A percentile compares a stretch with the other conserved stretches of the same genome.
Evolutionary conservation across 148 eudicot species (phyloP).

Genomic region (Persicaria tinctoria): DNA sequence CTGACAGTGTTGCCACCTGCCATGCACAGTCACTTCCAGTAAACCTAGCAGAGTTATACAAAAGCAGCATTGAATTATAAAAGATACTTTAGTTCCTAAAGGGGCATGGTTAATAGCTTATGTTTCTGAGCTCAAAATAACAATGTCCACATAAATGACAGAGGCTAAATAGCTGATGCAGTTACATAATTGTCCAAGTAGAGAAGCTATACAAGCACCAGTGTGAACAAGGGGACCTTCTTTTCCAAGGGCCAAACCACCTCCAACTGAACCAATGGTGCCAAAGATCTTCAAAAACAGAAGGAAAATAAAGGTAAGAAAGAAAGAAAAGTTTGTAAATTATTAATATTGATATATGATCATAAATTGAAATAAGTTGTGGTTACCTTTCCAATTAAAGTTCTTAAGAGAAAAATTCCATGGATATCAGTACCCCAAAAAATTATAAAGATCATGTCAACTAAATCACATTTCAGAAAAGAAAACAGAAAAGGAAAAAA

Average conservation of each 20-base stretch:
- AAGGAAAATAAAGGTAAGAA: not conserved
- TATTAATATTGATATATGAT: not conserved
- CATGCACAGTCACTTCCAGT: too few species aligned
- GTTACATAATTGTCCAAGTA: constrained; percentile 80
- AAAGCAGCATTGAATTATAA: too few species aligned
- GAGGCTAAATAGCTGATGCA: not conserved
- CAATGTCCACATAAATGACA: not conserved
- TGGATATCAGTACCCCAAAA: constrained; percentile 79
- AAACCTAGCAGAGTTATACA: too few species aligned
- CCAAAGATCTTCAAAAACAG: constrained; percentile 63
- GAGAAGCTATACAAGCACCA: constrained; percentile 99
- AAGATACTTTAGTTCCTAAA: too few species aligned
- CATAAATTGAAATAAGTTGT: constrained; percentile 11
- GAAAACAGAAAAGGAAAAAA: not conserved
- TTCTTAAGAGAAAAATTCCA: constrained; percentile 92
- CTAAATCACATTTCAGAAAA: not conserved
- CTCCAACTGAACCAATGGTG: constrained; percentile 98
- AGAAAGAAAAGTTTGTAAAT: not conserved
- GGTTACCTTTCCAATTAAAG: constrained; percentile 88
- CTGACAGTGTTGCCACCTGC: too few species aligned
- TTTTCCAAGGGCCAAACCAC: constrained; percentile 97
- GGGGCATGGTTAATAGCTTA: not conserved
- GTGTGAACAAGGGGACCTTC: constrained; percentile 99
- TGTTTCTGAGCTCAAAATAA: not conserved
- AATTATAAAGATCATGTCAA: constrained; percentile 4